Evolutionary conservation across 441 rosid species (phyloP).

Genomic region (Arabidopsis lyrata): DNA sequence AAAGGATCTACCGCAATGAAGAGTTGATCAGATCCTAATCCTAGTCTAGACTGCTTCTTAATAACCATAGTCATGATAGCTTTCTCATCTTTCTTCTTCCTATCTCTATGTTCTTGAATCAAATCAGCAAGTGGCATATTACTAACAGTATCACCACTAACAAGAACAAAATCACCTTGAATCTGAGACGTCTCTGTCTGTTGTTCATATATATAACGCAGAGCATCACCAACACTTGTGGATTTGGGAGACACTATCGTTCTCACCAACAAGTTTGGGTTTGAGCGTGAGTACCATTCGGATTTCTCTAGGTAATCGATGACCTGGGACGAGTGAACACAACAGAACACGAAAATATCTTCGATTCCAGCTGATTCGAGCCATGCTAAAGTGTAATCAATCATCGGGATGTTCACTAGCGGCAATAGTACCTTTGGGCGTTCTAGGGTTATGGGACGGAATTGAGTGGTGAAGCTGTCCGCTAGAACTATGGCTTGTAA

Average conservation of each 20-base stretch:
- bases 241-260: not conserved
- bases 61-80: slow-evolving; percentile 96
- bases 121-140: slow-evolving; percentile 81
- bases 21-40: slow-evolving; percentile 52
- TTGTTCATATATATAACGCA: not conserved
- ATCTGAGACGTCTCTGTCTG: slow-evolving; percentile 7
- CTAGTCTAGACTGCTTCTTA: slow-evolving; percentile 50
- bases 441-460: not conserved
- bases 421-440: slow-evolving; percentile 1
- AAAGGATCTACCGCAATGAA: slow-evolving; percentile 83
- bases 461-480: not conserved
- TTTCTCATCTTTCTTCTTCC: slow-evolving; percentile 81
- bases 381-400: slow-evolving; percentile 9
- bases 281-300: not conserved
- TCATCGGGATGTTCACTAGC: not conserved
- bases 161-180: slow-evolving; percentile 9
- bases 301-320: not conserved
- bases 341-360: not conserved
- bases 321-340: not conserved
- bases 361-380: not conserved
- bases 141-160: slow-evolving; percentile 84
- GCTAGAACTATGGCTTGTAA: not conserved
- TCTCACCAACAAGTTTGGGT: not conserved
- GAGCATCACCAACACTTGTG: not conserved
- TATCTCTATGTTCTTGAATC: slow-evolving; percentile 83